phyloP scores from a whole-genome alignment of 192 early-diverging fungal species.

The Rhizophagus clarus region DNA sequence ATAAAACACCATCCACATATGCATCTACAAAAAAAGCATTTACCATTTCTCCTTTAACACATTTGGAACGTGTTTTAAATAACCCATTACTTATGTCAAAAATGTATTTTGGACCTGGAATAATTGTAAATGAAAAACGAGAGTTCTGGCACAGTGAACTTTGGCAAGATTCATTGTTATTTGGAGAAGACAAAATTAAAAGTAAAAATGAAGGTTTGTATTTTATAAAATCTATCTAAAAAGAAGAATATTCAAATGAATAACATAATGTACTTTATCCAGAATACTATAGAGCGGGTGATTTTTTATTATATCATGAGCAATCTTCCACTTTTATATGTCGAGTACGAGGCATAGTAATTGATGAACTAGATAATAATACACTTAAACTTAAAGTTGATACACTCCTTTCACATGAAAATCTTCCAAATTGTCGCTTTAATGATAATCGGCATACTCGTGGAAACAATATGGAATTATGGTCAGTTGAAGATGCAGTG shows the following conservation, averaged over 20 bases:
- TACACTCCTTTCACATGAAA: neutral
- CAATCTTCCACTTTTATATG: neutral
- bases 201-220: neutral
- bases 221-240: neutral
- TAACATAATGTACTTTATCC: neutral
- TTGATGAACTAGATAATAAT: neutral
- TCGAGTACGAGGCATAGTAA: neutral
- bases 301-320: neutral
- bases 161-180: neutral
- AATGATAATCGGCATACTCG: neutral
- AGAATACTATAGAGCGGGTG: neutral
- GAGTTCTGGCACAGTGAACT: neutral
- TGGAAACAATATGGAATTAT: neutral
- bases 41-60: neutral
- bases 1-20: neutral
- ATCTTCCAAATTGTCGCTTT: neutral
- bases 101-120: neutral
- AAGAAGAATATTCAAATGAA: neutral
- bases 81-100: neutral
- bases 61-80: neutral
- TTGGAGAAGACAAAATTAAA: neutral
- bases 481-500: neutral
- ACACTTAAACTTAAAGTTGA: neutral
- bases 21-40: conserved; percentile 3
- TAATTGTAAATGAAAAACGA: neutral